phyloP scores from a whole-genome alignment of 1,139 yeast genomes.

The Scheffersomyces parashehatae region DNA sequence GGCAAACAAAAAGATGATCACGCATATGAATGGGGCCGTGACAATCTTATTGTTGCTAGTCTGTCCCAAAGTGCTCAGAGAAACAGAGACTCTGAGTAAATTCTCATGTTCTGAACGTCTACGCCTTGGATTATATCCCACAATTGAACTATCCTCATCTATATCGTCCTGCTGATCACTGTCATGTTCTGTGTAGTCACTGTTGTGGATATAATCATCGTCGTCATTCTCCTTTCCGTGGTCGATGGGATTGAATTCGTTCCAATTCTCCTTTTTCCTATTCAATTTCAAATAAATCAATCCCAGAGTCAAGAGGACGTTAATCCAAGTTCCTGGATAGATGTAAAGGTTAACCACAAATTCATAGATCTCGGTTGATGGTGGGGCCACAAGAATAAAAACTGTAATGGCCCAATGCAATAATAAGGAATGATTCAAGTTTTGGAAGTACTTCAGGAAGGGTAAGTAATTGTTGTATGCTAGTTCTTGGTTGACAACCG shows the following conservation, averaged over 20 bases:
- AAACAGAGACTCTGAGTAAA: not conserved
- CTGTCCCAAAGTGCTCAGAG: slow-evolving; percentile 3
- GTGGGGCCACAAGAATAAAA: slow-evolving; percentile 45
- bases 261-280: slow-evolving; percentile 33
- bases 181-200: slow-evolving; percentile 6
- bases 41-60: slow-evolving; percentile 9
- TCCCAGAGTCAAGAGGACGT: slow-evolving; percentile 42
- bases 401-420: slow-evolving; percentile 53
- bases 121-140: not conserved
- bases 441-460: slow-evolving; percentile 55
- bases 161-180: not conserved
- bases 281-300: slow-evolving; percentile 40
- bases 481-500: slow-evolving; percentile 72
- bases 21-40: slow-evolving; percentile 32
- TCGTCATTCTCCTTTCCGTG: slow-evolving; percentile 1
- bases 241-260: slow-evolving; percentile 19
- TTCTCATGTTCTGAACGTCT: not conserved
- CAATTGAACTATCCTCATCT: slow-evolving; percentile 1
- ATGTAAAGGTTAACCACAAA: slow-evolving; percentile 50
- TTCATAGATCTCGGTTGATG: slow-evolving; percentile 49
- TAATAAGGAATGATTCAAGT: slow-evolving; percentile 46
- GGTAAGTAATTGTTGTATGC: slow-evolving; percentile 76
- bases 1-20: slow-evolving; percentile 43
- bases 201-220: slow-evolving; percentile 2
- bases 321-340: slow-evolving; percentile 56